Percentiles rank a stretch among this genome's conserved stretches.
Conservation (phyloP, 2,329 filamentous ascomycete genomes). For the Phyllosticta citriasiana region DNA sequence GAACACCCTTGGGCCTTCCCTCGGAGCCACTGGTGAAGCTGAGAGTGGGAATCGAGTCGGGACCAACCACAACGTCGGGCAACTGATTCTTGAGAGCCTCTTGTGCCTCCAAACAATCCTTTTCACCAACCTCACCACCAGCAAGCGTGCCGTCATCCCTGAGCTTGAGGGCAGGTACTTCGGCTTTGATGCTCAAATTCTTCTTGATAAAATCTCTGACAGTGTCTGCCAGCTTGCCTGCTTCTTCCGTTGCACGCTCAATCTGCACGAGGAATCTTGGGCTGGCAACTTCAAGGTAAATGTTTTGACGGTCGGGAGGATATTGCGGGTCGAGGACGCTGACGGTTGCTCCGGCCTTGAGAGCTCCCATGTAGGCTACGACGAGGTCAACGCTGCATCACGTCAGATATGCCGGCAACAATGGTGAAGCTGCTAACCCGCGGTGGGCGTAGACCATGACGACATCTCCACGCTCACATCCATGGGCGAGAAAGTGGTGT, state of each 20-base stretch:
- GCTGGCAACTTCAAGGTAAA: slow-evolving; percentile 71
- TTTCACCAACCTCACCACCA: slow-evolving; percentile 57
- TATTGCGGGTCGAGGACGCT: slow-evolving; percentile 70
- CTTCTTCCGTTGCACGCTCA: slow-evolving; percentile 58
- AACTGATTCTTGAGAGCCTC: slow-evolving; percentile 43
- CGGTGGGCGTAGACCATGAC: slow-evolving; percentile 89
- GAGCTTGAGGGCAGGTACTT: slow-evolving; percentile 65
- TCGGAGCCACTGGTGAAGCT: slow-evolving; percentile 56
- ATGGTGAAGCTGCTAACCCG: slow-evolving; percentile 26
- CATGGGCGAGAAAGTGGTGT: slow-evolving; percentile 65
- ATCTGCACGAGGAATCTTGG: slow-evolving; percentile 66
- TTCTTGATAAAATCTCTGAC: slow-evolving; percentile 61
- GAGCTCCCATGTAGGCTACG: slow-evolving; percentile 67
- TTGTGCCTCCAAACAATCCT: slow-evolving; percentile 55
- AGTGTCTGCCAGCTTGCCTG: slow-evolving; percentile 50
- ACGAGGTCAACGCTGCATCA: slow-evolving; percentile 54
- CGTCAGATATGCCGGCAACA: neutral
- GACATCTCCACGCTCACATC: slow-evolving; percentile 70
- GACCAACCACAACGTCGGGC: slow-evolving; percentile 70
- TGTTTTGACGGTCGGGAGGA: slow-evolving; percentile 68
- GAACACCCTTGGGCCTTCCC: slow-evolving; percentile 76
- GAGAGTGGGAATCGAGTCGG: slow-evolving; percentile 71
- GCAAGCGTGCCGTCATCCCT: slow-evolving; percentile 58
- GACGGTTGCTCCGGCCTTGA: slow-evolving; percentile 50
- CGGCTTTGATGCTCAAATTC: slow-evolving; percentile 60